These are phyloP conservation scores for Fusarium udum DNA, from an alignment of 2,329 filamentous ascomycete species.

Conservation along the genomic window DNA sequence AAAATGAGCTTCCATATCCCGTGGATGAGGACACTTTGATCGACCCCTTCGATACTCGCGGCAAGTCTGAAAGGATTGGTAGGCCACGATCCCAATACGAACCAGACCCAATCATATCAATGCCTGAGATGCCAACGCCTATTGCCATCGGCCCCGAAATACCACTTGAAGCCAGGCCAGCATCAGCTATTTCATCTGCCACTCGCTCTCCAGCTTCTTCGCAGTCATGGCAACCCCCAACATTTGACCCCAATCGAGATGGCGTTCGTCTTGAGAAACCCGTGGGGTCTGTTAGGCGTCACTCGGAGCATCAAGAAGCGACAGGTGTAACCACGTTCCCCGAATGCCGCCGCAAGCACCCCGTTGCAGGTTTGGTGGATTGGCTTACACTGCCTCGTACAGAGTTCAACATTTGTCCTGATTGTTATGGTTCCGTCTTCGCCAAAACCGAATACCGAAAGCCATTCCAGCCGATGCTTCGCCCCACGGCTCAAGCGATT, in stretches of 20 bases:
- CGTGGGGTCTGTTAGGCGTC: conserved; percentile 60
- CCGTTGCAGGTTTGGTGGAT: conserved; percentile 72
- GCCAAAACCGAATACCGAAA: conserved; percentile 72
- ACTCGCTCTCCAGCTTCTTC: conserved; percentile 31
- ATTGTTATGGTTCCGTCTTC: conserved; percentile 78
- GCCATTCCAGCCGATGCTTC: conserved; percentile 68
- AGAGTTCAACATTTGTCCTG: conserved; percentile 83
- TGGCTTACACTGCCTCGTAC: conserved; percentile 82
- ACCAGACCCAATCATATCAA: conserved; percentile 32
- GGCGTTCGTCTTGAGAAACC: conserved; percentile 50
- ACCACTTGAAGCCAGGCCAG: conserved; percentile 35
- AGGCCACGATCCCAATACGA: conserved; percentile 35
- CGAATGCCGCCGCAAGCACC: conserved; percentile 73
- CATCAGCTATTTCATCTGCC: conserved; percentile 40
- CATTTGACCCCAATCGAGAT: conserved; percentile 55
- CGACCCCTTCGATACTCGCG: conserved; percentile 39
- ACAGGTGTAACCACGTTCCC: conserved; percentile 60
- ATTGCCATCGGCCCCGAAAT: conserved; percentile 36
- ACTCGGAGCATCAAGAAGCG: conserved; percentile 56
- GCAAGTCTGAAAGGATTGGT: conserved; percentile 26
- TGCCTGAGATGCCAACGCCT: conserved; percentile 41
- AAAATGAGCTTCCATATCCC: conserved; percentile 49
- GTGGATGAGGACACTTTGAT: conserved; percentile 47
- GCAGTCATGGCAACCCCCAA: conserved; percentile 57
- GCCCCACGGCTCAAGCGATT: conserved; percentile 65